phyloP scores from a whole-genome alignment of 2,329 filamentous ascomycete species.

The Chalara sp. region DNA sequence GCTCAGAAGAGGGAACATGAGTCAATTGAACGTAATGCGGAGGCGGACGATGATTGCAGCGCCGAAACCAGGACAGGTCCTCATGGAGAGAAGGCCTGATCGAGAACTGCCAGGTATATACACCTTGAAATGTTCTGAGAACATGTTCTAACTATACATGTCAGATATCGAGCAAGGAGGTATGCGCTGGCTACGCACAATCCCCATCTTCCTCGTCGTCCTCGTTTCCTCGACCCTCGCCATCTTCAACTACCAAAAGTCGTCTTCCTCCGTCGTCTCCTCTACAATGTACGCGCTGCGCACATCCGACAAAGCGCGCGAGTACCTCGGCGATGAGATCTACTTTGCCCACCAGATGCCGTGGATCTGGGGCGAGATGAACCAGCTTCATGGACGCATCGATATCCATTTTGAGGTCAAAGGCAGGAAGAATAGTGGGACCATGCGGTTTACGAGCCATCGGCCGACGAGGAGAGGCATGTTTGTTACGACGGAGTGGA shows the following conservation, averaged over 20 bases:
- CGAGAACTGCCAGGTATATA: conserved; percentile 57
- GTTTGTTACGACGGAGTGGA: conserved; percentile 92
- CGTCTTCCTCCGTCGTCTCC: conserved; percentile 77
- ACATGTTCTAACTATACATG: conserved; percentile 1
- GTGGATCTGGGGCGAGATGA: conserved; percentile 82
- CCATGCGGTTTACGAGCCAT: conserved; percentile 75
- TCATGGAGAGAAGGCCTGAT: conserved; percentile 59
- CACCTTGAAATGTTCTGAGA: neutral
- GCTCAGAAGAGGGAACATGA: conserved; percentile 9
- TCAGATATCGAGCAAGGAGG: conserved; percentile 22
- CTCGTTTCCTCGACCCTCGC: conserved; percentile 67
- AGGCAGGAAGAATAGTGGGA: conserved; percentile 62
- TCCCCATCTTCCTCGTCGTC: conserved; percentile 73
- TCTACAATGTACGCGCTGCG: conserved; percentile 89
- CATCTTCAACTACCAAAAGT: conserved; percentile 99
- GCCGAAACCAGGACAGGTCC: conserved; percentile 51
- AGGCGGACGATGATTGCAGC: conserved; percentile 47
- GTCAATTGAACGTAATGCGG: conserved; percentile 12
- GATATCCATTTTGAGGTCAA: conserved; percentile 83
- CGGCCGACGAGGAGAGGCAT: conserved; percentile 54
- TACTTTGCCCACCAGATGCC: conserved; percentile 74
- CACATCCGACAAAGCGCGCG: conserved; percentile 67
- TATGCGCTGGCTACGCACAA: conserved; percentile 58
- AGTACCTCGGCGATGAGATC: conserved; percentile 77
- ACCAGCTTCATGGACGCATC: conserved; percentile 87